Evolutionary conservation across 2,329 filamentous ascomycete species (phyloP).

Genomic region (Cladosporium phlei): DNA sequence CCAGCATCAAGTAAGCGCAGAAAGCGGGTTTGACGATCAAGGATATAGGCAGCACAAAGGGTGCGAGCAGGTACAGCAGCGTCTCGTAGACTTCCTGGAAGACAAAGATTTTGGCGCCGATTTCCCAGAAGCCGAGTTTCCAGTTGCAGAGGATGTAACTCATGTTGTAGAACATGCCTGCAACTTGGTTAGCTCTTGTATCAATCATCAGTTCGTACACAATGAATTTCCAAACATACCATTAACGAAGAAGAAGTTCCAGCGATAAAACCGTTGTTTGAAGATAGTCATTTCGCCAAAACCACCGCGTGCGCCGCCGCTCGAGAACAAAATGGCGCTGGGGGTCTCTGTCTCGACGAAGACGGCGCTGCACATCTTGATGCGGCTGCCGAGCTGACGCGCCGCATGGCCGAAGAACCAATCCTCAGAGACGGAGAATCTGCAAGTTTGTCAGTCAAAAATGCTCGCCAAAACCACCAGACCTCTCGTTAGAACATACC

Average conservation of each 20-base stretch:
- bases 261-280: conserved; percentile 47
- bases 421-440: conserved; percentile 47
- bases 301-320: conserved; percentile 38
- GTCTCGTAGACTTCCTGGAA: conserved; percentile 39
- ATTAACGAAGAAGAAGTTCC: conserved; percentile 52
- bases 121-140: conserved; percentile 47
- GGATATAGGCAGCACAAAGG: conserved; percentile 44
- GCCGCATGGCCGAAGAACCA: conserved; percentile 51
- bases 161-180: conserved; percentile 47
- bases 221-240: no score
- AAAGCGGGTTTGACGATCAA: conserved; percentile 41
- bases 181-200: no score
- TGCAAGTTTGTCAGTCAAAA: neutral
- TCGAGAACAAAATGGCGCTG: conserved; percentile 39
- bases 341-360: conserved; percentile 51
- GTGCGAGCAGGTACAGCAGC: conserved; percentile 39
- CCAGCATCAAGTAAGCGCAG: conserved; percentile 35
- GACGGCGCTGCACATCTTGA: conserved; percentile 42
- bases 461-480: no score
- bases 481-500: conserved; percentile 17
- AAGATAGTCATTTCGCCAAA: conserved; percentile 53
- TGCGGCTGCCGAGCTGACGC: conserved; percentile 34
- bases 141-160: conserved; percentile 44
- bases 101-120: conserved; percentile 48
- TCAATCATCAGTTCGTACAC: no score